Percentiles rank a stretch among this genome's conserved stretches.
Evolutionary conservation across 768 basidiomycete species (phyloP).

Genomic region (Amanita fuliginea): DNA sequence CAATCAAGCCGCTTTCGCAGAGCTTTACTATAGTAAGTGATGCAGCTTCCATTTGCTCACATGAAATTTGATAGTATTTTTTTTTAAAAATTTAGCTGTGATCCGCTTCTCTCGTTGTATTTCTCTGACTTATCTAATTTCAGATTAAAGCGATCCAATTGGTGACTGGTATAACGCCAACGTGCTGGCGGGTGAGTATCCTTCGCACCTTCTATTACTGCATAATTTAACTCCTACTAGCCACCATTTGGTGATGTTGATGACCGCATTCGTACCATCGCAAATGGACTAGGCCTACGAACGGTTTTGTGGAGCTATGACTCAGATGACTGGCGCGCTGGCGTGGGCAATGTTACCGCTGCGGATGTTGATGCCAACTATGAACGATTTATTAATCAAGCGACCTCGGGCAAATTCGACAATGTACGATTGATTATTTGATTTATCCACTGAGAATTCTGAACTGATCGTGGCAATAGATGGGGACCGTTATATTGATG

Average conservation of each 20-base stretch:
- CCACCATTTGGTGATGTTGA: slow-evolving; percentile 64
- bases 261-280: slow-evolving; percentile 65
- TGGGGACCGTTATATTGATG: slow-evolving; percentile 40
- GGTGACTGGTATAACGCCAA: slow-evolving; percentile 43
- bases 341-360: slow-evolving; percentile 29
- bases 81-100: slow-evolving; percentile 14
- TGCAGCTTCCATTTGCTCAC: background rate
- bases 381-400: slow-evolving; percentile 35
- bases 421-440: slow-evolving; percentile 16
- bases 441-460: background rate
- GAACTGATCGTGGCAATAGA: slow-evolving; percentile 15
- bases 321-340: slow-evolving; percentile 64
- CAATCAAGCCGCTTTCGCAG: slow-evolving; percentile 62
- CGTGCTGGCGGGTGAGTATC: slow-evolving; percentile 43
- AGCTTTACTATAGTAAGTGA: slow-evolving; percentile 60
- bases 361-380: slow-evolving; percentile 44
- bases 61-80: background rate
- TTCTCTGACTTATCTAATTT: background rate
- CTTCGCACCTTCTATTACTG: background rate
- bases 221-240: slow-evolving; percentile 14
- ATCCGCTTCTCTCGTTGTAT: background rate
- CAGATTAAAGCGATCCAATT: slow-evolving; percentile 46
- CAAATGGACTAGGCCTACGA: slow-evolving; percentile 51
- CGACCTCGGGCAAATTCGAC: slow-evolving; percentile 29
- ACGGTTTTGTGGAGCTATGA: slow-evolving; percentile 70